phyloP scores from a whole-genome alignment of 2,329 filamentous ascomycete genomes.

The Tolypocladium tundrense region DNA sequence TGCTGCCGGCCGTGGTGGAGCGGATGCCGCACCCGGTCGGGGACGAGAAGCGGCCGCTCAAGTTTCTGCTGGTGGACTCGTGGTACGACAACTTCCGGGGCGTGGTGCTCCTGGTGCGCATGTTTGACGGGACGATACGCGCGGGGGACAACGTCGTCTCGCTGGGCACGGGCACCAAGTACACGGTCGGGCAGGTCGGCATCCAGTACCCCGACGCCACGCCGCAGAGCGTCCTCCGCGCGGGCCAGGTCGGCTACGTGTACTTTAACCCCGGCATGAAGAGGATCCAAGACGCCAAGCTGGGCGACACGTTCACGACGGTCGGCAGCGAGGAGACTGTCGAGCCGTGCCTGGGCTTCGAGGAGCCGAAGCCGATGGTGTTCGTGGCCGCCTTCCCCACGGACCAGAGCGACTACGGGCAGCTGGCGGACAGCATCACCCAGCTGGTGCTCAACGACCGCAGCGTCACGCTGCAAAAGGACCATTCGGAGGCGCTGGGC shows the following conservation, averaged over 20 bases:
- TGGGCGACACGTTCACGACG: conserved; percentile 89
- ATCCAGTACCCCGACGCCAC: conserved; percentile 91
- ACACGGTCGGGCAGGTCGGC: conserved; percentile 90
- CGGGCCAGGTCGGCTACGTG: conserved; percentile 92
- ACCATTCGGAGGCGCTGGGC: conserved; percentile 86
- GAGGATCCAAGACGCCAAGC: conserved; percentile 85
- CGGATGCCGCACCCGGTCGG: conserved; percentile 73
- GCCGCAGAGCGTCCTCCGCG: conserved; percentile 67
- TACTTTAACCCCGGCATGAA: conserved; percentile 99
- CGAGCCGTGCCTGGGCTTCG: conserved; percentile 79
- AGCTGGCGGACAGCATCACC: conserved; percentile 86
- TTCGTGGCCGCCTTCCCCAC: conserved; percentile 96
- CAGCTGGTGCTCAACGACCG: conserved; percentile 92
- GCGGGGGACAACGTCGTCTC: conserved; percentile 82
- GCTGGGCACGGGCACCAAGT: conserved; percentile 79
- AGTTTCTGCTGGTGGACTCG: conserved; percentile 85
- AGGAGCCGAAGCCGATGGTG: conserved; percentile 97
- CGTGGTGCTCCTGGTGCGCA: conserved; percentile 78
- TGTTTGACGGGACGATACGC: conserved; percentile 79
- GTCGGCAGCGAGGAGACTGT: conserved; percentile 68
- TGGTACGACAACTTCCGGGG: conserved; percentile 98
- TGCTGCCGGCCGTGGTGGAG: conserved; percentile 79
- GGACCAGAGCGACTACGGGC: conserved; percentile 76
- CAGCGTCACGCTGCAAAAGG: conserved; percentile 87
- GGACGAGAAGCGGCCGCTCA: conserved; percentile 60